Evolutionary conservation across 441 rosid species (phyloP), one percentile per base, ranked within the genome.

Genomic region (Pelargonium citronellum): DNA sequence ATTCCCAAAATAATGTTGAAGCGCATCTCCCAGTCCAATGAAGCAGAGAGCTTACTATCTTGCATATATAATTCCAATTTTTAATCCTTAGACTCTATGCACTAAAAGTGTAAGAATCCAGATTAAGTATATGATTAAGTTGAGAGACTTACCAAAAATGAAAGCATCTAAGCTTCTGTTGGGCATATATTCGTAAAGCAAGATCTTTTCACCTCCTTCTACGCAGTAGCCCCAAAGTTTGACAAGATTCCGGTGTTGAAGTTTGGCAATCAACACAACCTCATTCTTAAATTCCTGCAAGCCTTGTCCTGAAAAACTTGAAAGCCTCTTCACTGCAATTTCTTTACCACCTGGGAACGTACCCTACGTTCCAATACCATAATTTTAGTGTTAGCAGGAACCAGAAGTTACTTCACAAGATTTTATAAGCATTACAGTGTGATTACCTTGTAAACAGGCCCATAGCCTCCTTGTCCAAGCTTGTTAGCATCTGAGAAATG

Each of bases 161-260:
- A 84, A 86, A 19, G 75, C 80, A 70, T 86, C 87, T 67, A 87
- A 75, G 79, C 89, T 87, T 77, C 69, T 85, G 78, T 87, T 86
- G 8, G 86, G 86, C 85, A 80, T 77, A 68, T 84, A 84, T 70
- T 85, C 91, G 51, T 85, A 85, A 11, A 87, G 44, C 17, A 83
- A 67, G 19, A 87, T 78, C 77, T 87, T 83, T 58, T 85, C 91
- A 15, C 73, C 82, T 72, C 83, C 82, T 43, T 75, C 58, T 47
- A 83, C 69, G 63, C 89, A 87, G 15, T 84, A 87, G 11, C 94
- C 91, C 76, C 82, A 71, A 55, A 87, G 85, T 57, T 84, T 80
- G 2, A 87, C 91, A 5, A 89, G 90, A 71, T 89, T 89, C 68
- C 87, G 77, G 61, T 86, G 95, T 69, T 89, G 91, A 7, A 87